phyloP scores from a whole-genome alignment of 2,329 filamentous ascomycete genomes.

The Davidsoniella eucalypti region DNA sequence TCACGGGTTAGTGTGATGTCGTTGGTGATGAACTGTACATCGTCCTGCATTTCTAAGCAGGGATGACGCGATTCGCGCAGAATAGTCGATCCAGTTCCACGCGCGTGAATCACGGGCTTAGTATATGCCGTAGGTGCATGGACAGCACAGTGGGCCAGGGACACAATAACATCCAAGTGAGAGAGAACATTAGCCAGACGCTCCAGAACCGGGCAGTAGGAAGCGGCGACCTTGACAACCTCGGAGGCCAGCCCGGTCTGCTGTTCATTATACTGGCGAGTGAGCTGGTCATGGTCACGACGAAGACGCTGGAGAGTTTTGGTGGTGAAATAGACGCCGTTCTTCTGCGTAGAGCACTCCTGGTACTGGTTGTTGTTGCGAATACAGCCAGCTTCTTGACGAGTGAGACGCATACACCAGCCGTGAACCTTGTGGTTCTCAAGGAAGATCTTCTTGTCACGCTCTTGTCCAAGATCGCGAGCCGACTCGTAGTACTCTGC shows the following conservation, averaged over 20 bases:
- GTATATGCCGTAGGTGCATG: constrained; percentile 88
- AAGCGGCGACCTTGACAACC: constrained; percentile 82
- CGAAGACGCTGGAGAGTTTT: constrained; percentile 61
- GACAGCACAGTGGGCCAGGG: constrained; percentile 81
- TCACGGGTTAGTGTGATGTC: constrained; percentile 69
- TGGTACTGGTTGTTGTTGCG: constrained; percentile 80
- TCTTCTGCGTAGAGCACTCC: constrained; percentile 96
- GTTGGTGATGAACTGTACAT: constrained; percentile 97
- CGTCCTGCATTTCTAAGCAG: constrained; percentile 97
- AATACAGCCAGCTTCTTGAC: constrained; percentile 82
- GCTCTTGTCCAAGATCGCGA: constrained; percentile 71
- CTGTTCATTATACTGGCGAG: constrained; percentile 85
- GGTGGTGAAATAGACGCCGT: constrained; percentile 96
- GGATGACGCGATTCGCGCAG: constrained; percentile 91
- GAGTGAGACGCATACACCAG: constrained; percentile 87
- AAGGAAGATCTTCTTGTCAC: constrained; percentile 96
- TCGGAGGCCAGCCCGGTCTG: constrained; percentile 83
- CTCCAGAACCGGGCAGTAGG: constrained; percentile 87
- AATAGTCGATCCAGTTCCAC: constrained; percentile 74
- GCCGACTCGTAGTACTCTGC: constrained; percentile 63
- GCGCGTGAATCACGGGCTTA: constrained; percentile 74
- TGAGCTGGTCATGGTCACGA: constrained; percentile 84
- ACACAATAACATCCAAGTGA: constrained; percentile 88
- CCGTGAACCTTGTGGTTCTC: constrained; percentile 94
- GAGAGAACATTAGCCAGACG: constrained; percentile 74